These are phyloP conservation scores for Mallotus japonicus DNA, from an alignment of 441 rosid genomes.

Conservation along the genomic window DNA sequence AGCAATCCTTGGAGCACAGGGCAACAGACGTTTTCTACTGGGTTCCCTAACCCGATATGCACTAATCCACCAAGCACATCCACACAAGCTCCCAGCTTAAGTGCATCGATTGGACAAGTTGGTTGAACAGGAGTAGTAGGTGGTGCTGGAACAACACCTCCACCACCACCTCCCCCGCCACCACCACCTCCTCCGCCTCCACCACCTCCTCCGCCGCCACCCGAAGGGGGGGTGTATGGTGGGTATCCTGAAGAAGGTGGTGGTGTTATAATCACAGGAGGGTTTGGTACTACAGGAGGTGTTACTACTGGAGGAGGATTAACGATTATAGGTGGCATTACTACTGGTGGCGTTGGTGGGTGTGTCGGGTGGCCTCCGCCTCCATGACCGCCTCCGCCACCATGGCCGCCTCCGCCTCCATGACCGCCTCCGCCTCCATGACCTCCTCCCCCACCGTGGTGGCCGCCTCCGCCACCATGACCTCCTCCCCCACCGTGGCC, in stretches of 20 bases:
- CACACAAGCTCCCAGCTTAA: constrained; percentile 69
- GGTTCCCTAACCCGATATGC: constrained; percentile 56
- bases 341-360: constrained; percentile 36
- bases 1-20: constrained; percentile 61
- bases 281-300: constrained; percentile 42
- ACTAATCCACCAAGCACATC: constrained; percentile 49
- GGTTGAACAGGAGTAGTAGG: constrained; percentile 25
- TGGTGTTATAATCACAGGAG: constrained; percentile 40
- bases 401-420: constrained; percentile 35
- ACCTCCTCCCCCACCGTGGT: constrained; percentile 30
- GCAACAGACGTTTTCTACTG: constrained; percentile 58
- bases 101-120: constrained; percentile 56
- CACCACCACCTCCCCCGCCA: constrained; percentile 41
- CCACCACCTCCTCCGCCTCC: constrained; percentile 44
- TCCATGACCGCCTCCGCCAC: not conserved
- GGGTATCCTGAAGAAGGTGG: constrained; percentile 49
- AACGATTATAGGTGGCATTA: constrained; percentile 34
- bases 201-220: constrained; percentile 25
- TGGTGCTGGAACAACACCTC: constrained; percentile 26
- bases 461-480: not conserved
- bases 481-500: constrained; percentile 44
- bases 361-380: constrained; percentile 22
- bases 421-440: constrained; percentile 36
- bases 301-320: constrained; percentile 42
- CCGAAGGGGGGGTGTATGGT: constrained; percentile 17